Conservation (phyloP, 192 early-diverging fungal species). For the Chytriomyces sp. region DNA sequence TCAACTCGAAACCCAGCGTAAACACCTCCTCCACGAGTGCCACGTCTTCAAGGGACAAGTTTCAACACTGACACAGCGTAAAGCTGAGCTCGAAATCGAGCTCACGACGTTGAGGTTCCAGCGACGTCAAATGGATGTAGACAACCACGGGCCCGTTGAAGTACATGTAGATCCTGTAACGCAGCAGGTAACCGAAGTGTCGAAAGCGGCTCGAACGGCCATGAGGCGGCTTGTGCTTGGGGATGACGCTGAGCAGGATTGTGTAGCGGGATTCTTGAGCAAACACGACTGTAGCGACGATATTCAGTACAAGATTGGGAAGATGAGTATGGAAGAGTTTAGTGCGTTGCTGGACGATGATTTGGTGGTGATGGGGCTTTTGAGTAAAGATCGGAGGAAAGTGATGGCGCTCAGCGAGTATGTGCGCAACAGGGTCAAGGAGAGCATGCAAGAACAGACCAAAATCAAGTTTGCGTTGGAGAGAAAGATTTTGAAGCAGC, state of each 20-base stretch:
- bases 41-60: constrained; percentile 37
- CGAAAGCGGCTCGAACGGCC: constrained; percentile 37
- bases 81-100: constrained; percentile 47
- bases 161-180: constrained; percentile 49
- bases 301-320: constrained; percentile 41
- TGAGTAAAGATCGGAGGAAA: constrained; percentile 53
- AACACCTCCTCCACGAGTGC: constrained; percentile 38
- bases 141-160: constrained; percentile 27
- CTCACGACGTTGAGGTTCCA: constrained; percentile 41
- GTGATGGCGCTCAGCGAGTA: constrained; percentile 58
- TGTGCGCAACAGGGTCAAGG: constrained; percentile 57
- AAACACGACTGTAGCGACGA: constrained; percentile 57
- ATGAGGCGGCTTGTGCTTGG: constrained; percentile 53
- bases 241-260: constrained; percentile 38
- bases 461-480: constrained; percentile 60
- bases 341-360: constrained; percentile 48
- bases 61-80: constrained; percentile 38
- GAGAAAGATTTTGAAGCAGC: constrained; percentile 54
- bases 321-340: constrained; percentile 52
- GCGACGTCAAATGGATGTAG: constrained; percentile 49
- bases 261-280: constrained; percentile 39
- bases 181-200: constrained; percentile 46
- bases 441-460: constrained; percentile 55
- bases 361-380: constrained; percentile 37
- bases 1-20: constrained; percentile 45